A percentile compares a stretch with the other conserved stretches of the same genome.
These are phyloP conservation scores for Euphorbia celastroides DNA, from an alignment of 441 rosid species.

Conservation along the genomic window DNA sequence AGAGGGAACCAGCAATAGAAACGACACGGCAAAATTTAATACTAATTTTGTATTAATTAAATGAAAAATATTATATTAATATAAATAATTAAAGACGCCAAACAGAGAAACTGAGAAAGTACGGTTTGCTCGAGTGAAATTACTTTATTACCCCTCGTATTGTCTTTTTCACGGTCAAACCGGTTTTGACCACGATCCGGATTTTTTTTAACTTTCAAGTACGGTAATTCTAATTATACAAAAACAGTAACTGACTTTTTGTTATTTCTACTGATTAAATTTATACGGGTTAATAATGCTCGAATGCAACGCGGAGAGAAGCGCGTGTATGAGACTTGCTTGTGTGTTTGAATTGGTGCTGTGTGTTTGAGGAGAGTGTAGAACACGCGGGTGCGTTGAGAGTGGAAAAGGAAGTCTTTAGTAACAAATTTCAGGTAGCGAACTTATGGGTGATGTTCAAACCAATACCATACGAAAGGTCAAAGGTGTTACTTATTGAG, in stretches of 20 bases:
- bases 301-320: background rate
- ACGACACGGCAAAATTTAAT: conserved; percentile 28
- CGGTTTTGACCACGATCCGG: conserved; percentile 43
- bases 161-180: conserved; percentile 38
- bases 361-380: background rate
- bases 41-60: conserved; percentile 5
- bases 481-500: conserved; percentile 34
- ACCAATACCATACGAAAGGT: conserved; percentile 25
- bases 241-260: conserved; percentile 30
- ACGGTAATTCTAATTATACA: background rate
- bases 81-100: background rate
- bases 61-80: background rate
- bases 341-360: background rate
- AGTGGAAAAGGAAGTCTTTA: background rate
- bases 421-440: conserved; percentile 31
- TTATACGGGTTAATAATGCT: conserved; percentile 6
- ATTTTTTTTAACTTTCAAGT: background rate
- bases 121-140: conserved; percentile 10
- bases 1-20: conserved; percentile 22
- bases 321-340: conserved; percentile 5
- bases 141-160: conserved; percentile 27
- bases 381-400: background rate
- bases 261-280: conserved; percentile 19
- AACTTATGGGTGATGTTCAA: conserved; percentile 23
- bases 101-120: background rate